Conservation (phyloP, 2,329 filamentous ascomycete species). For the Penicillium hesseltinei region DNA sequence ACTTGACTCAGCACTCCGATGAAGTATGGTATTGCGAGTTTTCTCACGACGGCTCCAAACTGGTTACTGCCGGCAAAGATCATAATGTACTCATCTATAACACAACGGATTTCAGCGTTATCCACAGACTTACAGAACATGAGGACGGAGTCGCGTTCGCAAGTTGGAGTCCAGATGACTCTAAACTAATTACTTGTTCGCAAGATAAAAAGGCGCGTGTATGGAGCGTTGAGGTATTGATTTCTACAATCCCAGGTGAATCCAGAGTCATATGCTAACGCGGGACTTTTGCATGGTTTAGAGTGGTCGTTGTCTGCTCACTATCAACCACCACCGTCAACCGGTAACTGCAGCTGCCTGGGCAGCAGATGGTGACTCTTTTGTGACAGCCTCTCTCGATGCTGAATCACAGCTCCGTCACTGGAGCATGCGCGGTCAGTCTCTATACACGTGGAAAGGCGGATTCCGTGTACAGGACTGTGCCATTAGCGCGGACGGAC, state of each 20-base stretch:
- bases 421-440: slow-evolving; percentile 65
- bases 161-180: slow-evolving; percentile 89
- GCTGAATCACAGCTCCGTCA: slow-evolving; percentile 64
- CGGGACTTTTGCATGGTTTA: slow-evolving; percentile 33
- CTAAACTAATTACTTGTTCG: slow-evolving; percentile 79
- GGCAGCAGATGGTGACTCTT: slow-evolving; percentile 72
- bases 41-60: slow-evolving; percentile 76
- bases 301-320: slow-evolving; percentile 63
- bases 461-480: slow-evolving; percentile 79
- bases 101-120: slow-evolving; percentile 64
- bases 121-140: slow-evolving; percentile 65
- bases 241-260: background rate
- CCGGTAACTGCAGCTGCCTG: slow-evolving; percentile 89
- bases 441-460: slow-evolving; percentile 64
- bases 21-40: slow-evolving; percentile 93
- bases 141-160: slow-evolving; percentile 72
- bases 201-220: slow-evolving; percentile 70
- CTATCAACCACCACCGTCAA: slow-evolving; percentile 70
- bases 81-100: slow-evolving; percentile 79
- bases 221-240: slow-evolving; percentile 66
- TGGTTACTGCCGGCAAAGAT: slow-evolving; percentile 80
- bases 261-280: slow-evolving; percentile 9
- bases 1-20: slow-evolving; percentile 70
- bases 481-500: slow-evolving; percentile 76
- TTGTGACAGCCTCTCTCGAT: slow-evolving; percentile 77